Evolutionary conservation across 1,139 yeast species (phyloP).

Genomic region (Saccharomyces hybrid): DNA sequence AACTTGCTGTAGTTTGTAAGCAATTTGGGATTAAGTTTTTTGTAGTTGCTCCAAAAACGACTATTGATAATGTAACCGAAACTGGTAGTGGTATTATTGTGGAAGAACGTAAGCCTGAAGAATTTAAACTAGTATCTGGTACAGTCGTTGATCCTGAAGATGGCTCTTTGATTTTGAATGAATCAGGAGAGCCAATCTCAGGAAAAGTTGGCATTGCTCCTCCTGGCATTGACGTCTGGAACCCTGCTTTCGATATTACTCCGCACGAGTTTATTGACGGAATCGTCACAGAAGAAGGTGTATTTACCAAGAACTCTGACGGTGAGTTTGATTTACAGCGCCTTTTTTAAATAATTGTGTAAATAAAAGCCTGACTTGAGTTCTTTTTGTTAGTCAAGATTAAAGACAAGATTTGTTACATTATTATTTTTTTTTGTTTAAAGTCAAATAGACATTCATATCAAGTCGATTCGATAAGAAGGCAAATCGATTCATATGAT

Average conservation of each 20-base stretch:
- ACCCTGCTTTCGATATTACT: constrained; percentile 93
- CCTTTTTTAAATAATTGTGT: background rate
- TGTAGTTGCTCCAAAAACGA: constrained; percentile 92
- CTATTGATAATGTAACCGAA: constrained; percentile 63
- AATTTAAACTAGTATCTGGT: constrained; percentile 72
- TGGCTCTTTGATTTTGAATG: constrained; percentile 31
- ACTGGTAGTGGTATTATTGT: constrained; percentile 71
- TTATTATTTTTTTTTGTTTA: too few relatives aligned
- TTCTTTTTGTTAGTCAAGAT: too few relatives aligned
- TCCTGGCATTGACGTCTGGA: constrained; percentile 82
- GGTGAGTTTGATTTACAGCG: constrained; percentile 41
- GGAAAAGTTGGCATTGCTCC: constrained; percentile 80
- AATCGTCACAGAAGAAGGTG: constrained; percentile 75
- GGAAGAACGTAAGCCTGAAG: constrained; percentile 80
- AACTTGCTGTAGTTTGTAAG: constrained; percentile 63
- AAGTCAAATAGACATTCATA: too few relatives aligned
- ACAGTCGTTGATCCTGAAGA: constrained; percentile 37
- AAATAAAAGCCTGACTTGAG: too few relatives aligned
- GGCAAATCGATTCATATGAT: too few relatives aligned
- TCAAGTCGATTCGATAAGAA: too few relatives aligned
- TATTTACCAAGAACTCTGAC: constrained; percentile 38
- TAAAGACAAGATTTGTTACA: too few relatives aligned
- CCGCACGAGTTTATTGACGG: constrained; percentile 77
- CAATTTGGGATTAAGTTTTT: constrained; percentile 59
- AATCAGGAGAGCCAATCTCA: constrained; percentile 35